Percentiles rank a stretch among this genome's conserved stretches.
phyloP scores from a whole-genome alignment of 192 early-diverging fungal genomes.

The Rhizophagus sp. region DNA sequence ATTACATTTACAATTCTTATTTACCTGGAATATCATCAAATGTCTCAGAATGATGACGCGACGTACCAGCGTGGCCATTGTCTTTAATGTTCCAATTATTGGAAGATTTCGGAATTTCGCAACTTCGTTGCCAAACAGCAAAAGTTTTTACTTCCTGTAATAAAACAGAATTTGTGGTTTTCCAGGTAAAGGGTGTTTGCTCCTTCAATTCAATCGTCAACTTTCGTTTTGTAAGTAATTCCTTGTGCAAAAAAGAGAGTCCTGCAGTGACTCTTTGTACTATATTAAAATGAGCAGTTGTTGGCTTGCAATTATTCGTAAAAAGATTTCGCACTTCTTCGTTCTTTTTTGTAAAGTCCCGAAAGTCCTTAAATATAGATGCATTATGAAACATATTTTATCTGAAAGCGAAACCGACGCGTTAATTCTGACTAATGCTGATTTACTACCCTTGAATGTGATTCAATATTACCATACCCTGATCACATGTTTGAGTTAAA shows the following conservation, averaged over 20 bases:
- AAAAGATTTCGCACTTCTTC: conserved; percentile 3
- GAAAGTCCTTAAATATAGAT: not conserved
- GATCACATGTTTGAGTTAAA: too few relatives aligned
- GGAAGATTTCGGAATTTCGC: not conserved
- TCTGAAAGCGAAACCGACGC: too few relatives aligned
- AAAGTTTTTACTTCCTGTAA: too few relatives aligned
- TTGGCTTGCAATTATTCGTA: conserved; percentile 4
- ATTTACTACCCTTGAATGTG: too few relatives aligned
- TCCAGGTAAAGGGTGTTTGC: not conserved
- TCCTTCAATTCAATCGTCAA: not conserved
- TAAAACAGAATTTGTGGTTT: too few relatives aligned
- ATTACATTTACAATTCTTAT: not conserved
- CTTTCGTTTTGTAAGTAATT: not conserved
- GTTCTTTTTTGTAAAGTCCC: not conserved
- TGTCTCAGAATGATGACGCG: not conserved
- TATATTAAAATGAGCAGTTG: conserved; percentile 16
- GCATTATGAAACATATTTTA: not conserved
- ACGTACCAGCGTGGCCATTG: not conserved
- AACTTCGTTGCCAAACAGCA: not conserved
- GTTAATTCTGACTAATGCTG: too few relatives aligned
- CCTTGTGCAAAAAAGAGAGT: not conserved
- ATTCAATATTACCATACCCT: too few relatives aligned
- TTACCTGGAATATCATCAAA: not conserved
- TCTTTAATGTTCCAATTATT: not conserved
- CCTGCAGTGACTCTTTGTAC: conserved; percentile 20